Evolutionary conservation across 164 flowering plant genomes (phyloP).

Genomic region (Umbilicus rupestris): DNA sequence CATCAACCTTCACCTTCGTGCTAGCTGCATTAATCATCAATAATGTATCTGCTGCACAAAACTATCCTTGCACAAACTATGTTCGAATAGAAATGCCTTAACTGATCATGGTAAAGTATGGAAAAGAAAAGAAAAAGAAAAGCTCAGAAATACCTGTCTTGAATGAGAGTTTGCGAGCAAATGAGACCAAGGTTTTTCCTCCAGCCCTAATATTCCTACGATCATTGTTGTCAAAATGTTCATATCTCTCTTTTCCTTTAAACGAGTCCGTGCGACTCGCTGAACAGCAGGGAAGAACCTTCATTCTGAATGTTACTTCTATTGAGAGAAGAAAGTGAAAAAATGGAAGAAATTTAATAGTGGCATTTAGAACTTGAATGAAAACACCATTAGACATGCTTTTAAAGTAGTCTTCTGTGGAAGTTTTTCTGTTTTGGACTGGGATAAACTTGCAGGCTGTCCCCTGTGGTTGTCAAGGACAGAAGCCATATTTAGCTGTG

Average conservation of each 20-base stretch:
- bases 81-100: too few relatives aligned
- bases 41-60: too few relatives aligned
- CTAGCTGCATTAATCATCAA: background rate
- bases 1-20: slow-evolving; percentile 1
- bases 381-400: background rate
- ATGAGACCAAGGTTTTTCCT: background rate
- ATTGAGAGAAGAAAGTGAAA: background rate
- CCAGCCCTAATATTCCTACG: background rate
- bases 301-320: slow-evolving; percentile 1
- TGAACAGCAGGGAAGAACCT: background rate
- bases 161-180: slow-evolving; percentile 1
- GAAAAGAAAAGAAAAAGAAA: background rate
- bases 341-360: background rate
- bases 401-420: background rate
- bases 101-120: too few relatives aligned
- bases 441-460: background rate
- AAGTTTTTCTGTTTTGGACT: background rate
- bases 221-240: background rate
- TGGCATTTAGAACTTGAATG: background rate
- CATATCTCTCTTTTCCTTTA: background rate
- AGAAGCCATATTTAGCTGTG: background rate
- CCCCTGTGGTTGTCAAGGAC: background rate
- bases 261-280: background rate
- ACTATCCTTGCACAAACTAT: too few relatives aligned
- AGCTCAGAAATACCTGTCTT: background rate